phyloP scores from a whole-genome alignment of 2,329 filamentous ascomycete species.

The Neocucurbitaria cava region DNA sequence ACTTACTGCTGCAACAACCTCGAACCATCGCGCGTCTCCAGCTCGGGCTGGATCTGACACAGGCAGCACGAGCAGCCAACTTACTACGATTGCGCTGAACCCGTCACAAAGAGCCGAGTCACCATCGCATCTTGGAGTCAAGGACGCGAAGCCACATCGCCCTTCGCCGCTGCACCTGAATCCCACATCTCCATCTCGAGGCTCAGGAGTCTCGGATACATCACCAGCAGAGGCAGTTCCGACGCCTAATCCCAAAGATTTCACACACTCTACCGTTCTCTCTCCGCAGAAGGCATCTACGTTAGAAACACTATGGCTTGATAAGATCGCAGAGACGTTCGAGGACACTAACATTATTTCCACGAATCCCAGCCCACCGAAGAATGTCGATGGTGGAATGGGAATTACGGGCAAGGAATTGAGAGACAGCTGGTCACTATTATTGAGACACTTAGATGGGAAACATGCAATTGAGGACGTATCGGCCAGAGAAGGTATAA shows the following conservation, averaged over 20 bases:
- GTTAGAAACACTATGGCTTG: constrained; percentile 75
- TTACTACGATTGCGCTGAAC: constrained; percentile 43
- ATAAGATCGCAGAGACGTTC: constrained; percentile 47
- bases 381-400: constrained; percentile 19
- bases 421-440: constrained; percentile 71
- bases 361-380: constrained; percentile 31
- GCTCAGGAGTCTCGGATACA: constrained; percentile 22
- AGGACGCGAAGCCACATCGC: constrained; percentile 35
- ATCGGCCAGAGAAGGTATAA: constrained; percentile 82
- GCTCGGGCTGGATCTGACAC: constrained; percentile 40
- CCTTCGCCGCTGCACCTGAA: constrained; percentile 44
- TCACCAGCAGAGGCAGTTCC: constrained; percentile 24
- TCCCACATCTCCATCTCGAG: constrained; percentile 35
- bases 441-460: constrained; percentile 89
- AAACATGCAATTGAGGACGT: constrained; percentile 85
- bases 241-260: constrained; percentile 28
- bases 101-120: constrained; percentile 28
- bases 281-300: constrained; percentile 81
- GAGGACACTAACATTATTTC: constrained; percentile 47
- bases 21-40: constrained; percentile 35
- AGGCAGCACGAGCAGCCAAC: constrained; percentile 45
- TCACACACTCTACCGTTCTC: constrained; percentile 60
- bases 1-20: constrained; percentile 20
- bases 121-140: constrained; percentile 26
- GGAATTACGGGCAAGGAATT: constrained; percentile 48